These are phyloP conservation scores for Parietaria judaica DNA, from an alignment of 306 rosid genomes.

Conservation along the genomic window DNA sequence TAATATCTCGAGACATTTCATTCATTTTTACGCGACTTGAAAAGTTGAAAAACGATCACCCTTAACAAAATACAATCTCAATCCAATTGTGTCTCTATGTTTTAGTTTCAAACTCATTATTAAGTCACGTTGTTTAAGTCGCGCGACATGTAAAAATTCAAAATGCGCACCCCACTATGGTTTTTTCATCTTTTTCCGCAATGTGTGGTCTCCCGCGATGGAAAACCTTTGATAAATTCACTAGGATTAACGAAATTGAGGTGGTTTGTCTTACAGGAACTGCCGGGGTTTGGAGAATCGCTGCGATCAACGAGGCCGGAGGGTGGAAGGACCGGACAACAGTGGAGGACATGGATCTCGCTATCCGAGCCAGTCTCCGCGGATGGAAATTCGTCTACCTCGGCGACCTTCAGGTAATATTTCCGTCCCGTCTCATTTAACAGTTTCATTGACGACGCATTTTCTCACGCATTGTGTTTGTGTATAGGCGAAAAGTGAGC, in stretches of 20 bases:
- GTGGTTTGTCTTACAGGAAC: conserved; percentile 42
- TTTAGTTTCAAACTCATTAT: too few relatives aligned
- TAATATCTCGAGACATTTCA: not conserved
- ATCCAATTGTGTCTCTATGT: too few relatives aligned
- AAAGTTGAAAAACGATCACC: too few relatives aligned
- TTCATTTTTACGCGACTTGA: too few relatives aligned
- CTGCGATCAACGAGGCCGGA: conserved; percentile 95
- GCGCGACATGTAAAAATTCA: too few relatives aligned
- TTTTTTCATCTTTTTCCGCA: too few relatives aligned
- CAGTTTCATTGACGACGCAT: not conserved
- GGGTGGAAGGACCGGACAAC: conserved; percentile 99
- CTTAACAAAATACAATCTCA: too few relatives aligned
- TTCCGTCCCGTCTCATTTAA: not conserved
- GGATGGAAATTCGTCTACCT: conserved; percentile 98
- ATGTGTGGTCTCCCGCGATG: too few relatives aligned
- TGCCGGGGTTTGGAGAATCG: conserved; percentile 97
- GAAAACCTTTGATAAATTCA: too few relatives aligned
- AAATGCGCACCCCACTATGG: too few relatives aligned
- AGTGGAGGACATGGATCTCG: conserved; percentile 98
- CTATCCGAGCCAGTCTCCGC: conserved; percentile 91
- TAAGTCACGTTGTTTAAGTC: too few relatives aligned
- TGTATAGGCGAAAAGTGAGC: conserved; percentile 85
- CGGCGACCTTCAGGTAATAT: conserved; percentile 82
- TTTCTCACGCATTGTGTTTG: conserved; percentile 1
- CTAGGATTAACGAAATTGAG: too few relatives aligned